Evolutionary conservation across 202 grass and related monocot genomes (phyloP), one percentile per base, ranked within the genome.

Genomic region (Dendrocalamus latiflorus): DNA sequence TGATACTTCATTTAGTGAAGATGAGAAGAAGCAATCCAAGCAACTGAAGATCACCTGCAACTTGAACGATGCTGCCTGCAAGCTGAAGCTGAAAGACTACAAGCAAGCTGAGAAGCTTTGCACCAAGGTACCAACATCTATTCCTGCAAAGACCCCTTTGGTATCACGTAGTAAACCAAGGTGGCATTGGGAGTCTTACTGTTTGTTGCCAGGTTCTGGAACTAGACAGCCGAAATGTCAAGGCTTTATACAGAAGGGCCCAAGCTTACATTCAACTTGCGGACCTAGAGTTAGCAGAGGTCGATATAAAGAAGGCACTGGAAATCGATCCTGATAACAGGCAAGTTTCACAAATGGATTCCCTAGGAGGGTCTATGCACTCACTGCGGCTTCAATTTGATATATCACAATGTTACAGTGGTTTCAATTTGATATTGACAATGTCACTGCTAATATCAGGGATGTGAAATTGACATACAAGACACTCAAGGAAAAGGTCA

Each of bases 61-160:
- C 67, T 84, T 98, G 54, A 98, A 98, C 81, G 86, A 98, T 90
- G 95, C 95, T 53, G 95, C 95, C 9, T 94, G 92, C 91, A 94
- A 98, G 70, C 83, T 98, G 68, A 98, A 98, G 77, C 87, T 98
- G 61, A 93, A 93, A 84, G 95, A 94, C 39, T 98, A 93, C 76
- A 98, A 94, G 49, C 70, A 98, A 81, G 83, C 88, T 5, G 92
- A 83, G 59, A 98, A 98, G 81, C 90, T 98, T 86, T 93, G 90
- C 72, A 91, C 92, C 7, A 98, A 98, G 92, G 95, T 98, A 87
- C 10, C 1, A 20, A 15, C 10, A 28, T 24, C 4, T 51, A 28
- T 56, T 45, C 20, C 36, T 24, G 26, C n/a, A 53, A 43, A 17
- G 5, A 9, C n/a, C 45, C 16, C 1, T 47, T 55, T 38, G 9